A percentile compares a stretch with the other conserved stretches of the same genome.
Evolutionary conservation across 75 land plant genomes (phyloP).

Genomic region (Selaginella tamariscina): DNA sequence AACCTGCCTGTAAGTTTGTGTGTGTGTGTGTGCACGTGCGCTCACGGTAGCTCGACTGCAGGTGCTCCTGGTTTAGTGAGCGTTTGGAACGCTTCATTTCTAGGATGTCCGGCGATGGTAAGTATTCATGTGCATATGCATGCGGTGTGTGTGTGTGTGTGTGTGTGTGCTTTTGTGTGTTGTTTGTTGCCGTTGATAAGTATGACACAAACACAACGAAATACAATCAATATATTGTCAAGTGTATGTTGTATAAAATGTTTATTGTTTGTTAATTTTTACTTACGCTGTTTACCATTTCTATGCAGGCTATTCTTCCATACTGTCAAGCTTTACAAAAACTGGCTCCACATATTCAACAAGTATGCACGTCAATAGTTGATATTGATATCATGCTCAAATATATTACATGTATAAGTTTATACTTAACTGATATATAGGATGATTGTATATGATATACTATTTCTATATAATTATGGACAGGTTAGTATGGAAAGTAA

Average conservation of each 20-base stretch:
- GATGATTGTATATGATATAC: not conserved
- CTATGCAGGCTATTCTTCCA: conserved; percentile 78
- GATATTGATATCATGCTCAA: not conserved
- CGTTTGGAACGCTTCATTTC: conserved; percentile 92
- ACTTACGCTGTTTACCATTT: not conserved
- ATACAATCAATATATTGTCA: no score
- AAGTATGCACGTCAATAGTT: conserved; percentile 29
- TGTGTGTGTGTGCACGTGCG: not conserved
- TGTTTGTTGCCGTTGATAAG: no score
- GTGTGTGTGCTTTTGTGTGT: no score
- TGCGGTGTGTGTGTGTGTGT: no score
- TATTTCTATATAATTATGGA: not conserved
- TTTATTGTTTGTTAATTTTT: no score
- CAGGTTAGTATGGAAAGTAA: conserved; percentile 99
- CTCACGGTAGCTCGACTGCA: conserved; percentile 19
- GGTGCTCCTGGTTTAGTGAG: conserved; percentile 87
- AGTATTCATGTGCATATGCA: conserved; percentile 19
- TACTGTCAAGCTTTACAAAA: conserved; percentile 92
- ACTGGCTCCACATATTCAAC: conserved; percentile 97
- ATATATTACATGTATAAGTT: no score
- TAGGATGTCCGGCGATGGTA: conserved; percentile 89
- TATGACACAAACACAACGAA: no score
- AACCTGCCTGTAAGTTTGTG: conserved; percentile 65
- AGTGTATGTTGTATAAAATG: no score
- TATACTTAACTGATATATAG: no score